Base-by-base conservation (phyloP, 805 yeast species). In the Scheffersomyces lignosus region DNA sequence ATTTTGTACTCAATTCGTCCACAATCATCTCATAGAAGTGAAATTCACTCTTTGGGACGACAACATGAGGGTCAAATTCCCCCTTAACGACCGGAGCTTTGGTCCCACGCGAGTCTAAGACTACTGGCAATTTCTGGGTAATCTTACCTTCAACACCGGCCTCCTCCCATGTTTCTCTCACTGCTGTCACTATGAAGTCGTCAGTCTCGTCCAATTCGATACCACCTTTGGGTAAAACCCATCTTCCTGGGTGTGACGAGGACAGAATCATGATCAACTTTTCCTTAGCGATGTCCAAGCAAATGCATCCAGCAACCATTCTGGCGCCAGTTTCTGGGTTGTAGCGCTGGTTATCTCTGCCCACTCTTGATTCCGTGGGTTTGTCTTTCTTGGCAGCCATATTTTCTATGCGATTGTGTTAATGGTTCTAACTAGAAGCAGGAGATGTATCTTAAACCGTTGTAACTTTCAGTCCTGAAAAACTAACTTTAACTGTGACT, bases 181-280 rank as follows among this genome's bases (percentile, higher is more conserved):
- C 66, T 0, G 97, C 97, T 4, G 86, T 65, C 3, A 63, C 56
- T 5, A 56, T 59, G 35, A 47, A 66, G 41, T 66, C 71, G 28
- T 67, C 73, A 3, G 65, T 61, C 60, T 87, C 99, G 59, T 93
- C 99, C 18, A 57, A 56, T 61, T 93, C 99, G 27, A 90, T 81
- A 1, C 99, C 99, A 23, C 99, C 99, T 58, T 93, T 93, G 4
- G 99, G 99, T 3, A 93, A 60, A 5, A 93, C 87, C 96, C 96
- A 91, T 48, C 73, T 73, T 40, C 78, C 76, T 28, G 71, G 73
- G 44, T 80, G 81, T 5, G 81, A 81, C 10, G 83, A 71, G 1
- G 97, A 87, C 38, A 85, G 75, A 16, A 93, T 77, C 80, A 93
- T 76, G 7, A 93, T 73, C 14, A 91, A 89, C 48, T 80, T 74